Conservation (phyloP, 2,329 filamentous ascomycete species). For the Alternaria hordeiaustralica region DNA sequence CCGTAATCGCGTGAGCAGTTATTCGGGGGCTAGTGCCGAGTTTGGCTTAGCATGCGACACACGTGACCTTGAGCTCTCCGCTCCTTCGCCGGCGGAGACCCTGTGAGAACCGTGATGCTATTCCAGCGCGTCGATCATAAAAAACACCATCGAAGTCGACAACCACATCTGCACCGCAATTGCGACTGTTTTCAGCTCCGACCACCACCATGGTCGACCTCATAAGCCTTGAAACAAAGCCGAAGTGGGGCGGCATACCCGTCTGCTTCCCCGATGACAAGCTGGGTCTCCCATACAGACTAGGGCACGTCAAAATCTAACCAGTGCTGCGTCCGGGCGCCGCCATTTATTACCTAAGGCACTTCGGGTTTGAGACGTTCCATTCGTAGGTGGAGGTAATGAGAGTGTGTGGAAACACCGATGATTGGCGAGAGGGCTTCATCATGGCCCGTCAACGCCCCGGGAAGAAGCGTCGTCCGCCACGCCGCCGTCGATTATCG, state of each 20-base stretch:
- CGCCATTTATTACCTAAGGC: constrained; percentile 29
- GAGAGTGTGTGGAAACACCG: constrained; percentile 16
- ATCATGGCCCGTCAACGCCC: constrained; percentile 14
- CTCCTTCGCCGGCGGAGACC: neutral
- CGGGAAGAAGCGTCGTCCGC: constrained; percentile 31
- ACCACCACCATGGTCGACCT: constrained; percentile 4
- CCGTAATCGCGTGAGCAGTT: constrained; percentile 8
- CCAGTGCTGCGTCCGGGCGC: constrained; percentile 12
- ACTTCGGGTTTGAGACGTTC: constrained; percentile 20
- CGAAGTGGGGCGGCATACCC: constrained; percentile 6
- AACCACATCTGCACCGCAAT: neutral
- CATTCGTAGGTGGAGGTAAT: constrained; percentile 16
- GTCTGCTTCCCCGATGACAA: constrained; percentile 24
- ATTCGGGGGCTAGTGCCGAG: neutral
- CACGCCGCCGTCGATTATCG: constrained; percentile 19
- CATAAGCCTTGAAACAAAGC: constrained; percentile 8
- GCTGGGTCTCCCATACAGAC: constrained; percentile 27
- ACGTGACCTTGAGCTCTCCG: constrained; percentile 3
- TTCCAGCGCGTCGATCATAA: neutral
- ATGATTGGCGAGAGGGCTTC: constrained; percentile 16
- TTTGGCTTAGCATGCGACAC: neutral
- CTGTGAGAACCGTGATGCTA: neutral
- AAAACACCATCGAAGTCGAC: constrained; percentile 3
- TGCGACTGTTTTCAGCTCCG: constrained; percentile 5
- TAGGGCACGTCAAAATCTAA: constrained; percentile 11